These are phyloP conservation scores for Podila epicladia DNA, from an alignment of 192 early-diverging fungal genomes.

Conservation along the genomic window DNA sequence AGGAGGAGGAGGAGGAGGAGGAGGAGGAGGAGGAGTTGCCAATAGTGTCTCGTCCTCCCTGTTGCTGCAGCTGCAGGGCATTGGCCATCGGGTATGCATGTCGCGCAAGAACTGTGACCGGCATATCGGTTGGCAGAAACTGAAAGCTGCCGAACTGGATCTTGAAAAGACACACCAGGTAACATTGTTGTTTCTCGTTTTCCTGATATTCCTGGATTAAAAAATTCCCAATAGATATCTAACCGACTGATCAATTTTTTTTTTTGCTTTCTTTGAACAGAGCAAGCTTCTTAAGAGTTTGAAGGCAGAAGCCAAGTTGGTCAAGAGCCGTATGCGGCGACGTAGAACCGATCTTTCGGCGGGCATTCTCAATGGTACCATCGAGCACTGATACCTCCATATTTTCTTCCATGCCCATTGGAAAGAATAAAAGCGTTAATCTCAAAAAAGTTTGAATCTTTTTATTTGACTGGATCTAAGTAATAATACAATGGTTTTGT, in stretches of 20 bases:
- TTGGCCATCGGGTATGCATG: conserved; percentile 45
- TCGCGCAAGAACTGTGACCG: conserved; percentile 51
- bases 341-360: conserved; percentile 52
- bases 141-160: conserved; percentile 53
- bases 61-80: conserved; percentile 12
- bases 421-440: neutral
- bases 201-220: neutral
- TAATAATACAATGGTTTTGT: conserved; percentile 6
- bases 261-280: conserved; percentile 17
- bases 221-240: neutral
- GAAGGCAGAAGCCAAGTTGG: conserved; percentile 45
- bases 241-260: neutral
- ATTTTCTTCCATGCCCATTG: no score
- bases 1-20: no score
- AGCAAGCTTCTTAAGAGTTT: conserved; percentile 41
- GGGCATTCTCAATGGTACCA: conserved; percentile 57
- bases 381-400: conserved; percentile 36
- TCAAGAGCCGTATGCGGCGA: conserved; percentile 59
- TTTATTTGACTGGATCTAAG: conserved; percentile 7
- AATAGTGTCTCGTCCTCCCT: neutral
- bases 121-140: conserved; percentile 60
- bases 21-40: neutral
- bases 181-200: neutral
- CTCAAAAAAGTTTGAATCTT: conserved; percentile 1
- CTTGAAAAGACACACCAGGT: conserved; percentile 53